Evolutionary conservation across 1,284 basidiomycete genomes (phyloP).

Genomic region (Bjerkandera adusta): DNA sequence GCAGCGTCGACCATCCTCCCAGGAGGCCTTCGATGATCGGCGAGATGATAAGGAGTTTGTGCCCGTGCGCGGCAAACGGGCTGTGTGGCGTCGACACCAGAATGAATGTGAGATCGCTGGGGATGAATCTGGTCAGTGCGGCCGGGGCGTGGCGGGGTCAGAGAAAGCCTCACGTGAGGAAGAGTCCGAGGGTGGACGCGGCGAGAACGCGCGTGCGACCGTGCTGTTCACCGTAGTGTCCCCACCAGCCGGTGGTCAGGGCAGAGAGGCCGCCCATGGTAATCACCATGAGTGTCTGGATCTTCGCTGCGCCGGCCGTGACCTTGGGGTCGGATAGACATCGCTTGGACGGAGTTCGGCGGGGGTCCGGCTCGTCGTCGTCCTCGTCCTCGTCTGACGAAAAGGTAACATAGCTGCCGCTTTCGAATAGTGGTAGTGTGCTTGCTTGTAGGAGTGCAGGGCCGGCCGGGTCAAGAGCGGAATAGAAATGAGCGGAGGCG

Average conservation of each 20-base stretch:
- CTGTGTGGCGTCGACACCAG: constrained; percentile 72
- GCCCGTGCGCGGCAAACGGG: constrained; percentile 60
- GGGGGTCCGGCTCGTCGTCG: constrained; percentile 45
- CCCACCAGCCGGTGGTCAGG: constrained; percentile 88
- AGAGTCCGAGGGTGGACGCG: constrained; percentile 65
- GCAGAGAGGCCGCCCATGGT: constrained; percentile 82
- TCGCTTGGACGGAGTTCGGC: constrained; percentile 44
- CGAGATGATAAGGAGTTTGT: constrained; percentile 77
- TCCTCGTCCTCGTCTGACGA: constrained; percentile 16
- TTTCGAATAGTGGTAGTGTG: constrained; percentile 12
- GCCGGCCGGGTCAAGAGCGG: constrained; percentile 33
- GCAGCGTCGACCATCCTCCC: constrained; percentile 84
- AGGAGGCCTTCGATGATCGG: constrained; percentile 81
- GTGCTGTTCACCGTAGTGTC: constrained; percentile 73
- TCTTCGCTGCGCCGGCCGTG: constrained; percentile 61
- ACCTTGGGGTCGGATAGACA: constrained; percentile 65
- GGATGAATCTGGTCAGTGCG: neutral
- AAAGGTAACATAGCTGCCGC: constrained; percentile 14
- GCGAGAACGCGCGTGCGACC: constrained; percentile 79
- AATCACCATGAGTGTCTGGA: constrained; percentile 72
- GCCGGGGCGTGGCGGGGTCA: neutral
- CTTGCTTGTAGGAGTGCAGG: constrained; percentile 23
- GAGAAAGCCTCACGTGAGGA: constrained; percentile 61
- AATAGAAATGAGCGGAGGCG: constrained; percentile 20
- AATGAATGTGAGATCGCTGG: constrained; percentile 77